These are phyloP conservation scores for Asterochloris sp. DNA, from an alignment of 139 green algal genomes.

Conservation along the genomic window DNA sequence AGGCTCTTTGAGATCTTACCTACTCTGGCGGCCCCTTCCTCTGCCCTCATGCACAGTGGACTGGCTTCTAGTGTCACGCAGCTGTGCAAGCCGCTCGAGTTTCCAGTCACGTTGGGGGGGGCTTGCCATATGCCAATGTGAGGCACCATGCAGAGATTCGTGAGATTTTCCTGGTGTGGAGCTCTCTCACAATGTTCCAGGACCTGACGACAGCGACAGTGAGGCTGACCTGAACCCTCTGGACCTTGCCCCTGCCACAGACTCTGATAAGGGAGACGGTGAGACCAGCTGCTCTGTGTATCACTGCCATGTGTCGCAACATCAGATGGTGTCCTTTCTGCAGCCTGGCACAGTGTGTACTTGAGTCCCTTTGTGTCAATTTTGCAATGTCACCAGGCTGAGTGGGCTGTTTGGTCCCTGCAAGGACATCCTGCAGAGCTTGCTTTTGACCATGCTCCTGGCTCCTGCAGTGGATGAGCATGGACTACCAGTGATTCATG, in stretches of 20 bases:
- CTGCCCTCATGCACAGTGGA: too few relatives aligned
- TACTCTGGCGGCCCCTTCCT: too few relatives aligned
- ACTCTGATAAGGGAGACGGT: neutral
- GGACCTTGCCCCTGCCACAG: conserved; percentile 9
- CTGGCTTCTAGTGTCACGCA: too few relatives aligned
- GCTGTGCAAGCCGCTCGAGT: too few relatives aligned
- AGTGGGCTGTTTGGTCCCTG: neutral
- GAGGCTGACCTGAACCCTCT: conserved; percentile 10
- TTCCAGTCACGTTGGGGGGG: too few relatives aligned
- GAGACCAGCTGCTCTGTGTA: too few relatives aligned
- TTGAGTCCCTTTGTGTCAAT: neutral
- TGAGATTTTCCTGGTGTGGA: neutral
- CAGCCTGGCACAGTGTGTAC: neutral
- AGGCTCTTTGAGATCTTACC: too few relatives aligned
- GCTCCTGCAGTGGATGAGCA: conserved; percentile 1
- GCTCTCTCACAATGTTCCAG: neutral
- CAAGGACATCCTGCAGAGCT: neutral
- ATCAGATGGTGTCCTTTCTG: neutral
- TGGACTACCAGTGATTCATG: conserved; percentile 10
- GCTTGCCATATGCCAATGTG: neutral
- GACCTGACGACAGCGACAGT: conserved; percentile 9
- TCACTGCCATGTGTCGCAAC: too few relatives aligned
- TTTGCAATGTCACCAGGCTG: neutral
- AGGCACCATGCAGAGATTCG: neutral
- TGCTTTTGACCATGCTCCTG: neutral